Evolutionary conservation across 106 monocot genomes (phyloP).

Genomic region (Posidonia australis): DNA sequence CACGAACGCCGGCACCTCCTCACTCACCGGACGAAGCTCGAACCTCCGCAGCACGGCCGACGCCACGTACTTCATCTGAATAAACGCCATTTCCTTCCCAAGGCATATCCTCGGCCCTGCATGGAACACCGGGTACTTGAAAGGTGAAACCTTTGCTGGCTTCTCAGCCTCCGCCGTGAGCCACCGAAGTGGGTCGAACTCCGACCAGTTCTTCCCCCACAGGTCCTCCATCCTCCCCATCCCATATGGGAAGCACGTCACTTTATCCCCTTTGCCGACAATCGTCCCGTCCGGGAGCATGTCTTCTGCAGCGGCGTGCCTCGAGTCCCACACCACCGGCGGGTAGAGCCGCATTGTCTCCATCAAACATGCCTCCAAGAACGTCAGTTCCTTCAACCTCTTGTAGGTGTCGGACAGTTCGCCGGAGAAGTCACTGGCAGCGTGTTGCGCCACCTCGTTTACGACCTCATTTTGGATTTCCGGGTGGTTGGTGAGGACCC

Average conservation of each 20-base stretch:
- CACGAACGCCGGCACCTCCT: neutral
- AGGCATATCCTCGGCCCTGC: conserved; percentile 58
- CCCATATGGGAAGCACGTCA: conserved; percentile 56
- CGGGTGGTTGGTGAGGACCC: conserved; percentile 29
- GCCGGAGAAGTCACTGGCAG: neutral
- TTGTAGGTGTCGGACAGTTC: conserved; percentile 10
- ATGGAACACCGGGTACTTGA: conserved; percentile 55
- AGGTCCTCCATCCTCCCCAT: conserved; percentile 64
- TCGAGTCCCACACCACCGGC: conserved; percentile 62
- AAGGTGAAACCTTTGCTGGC: conserved; percentile 23
- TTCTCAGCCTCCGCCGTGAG: conserved; percentile 5
- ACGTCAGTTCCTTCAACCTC: conserved; percentile 33
- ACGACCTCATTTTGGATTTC: conserved; percentile 20
- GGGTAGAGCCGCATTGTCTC: conserved; percentile 79
- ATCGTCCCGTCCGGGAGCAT: conserved; percentile 39
- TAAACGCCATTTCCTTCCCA: conserved; percentile 66
- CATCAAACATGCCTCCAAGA: conserved; percentile 37
- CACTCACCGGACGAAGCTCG: conserved; percentile 4
- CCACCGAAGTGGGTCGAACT: conserved; percentile 43
- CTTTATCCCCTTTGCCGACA: conserved; percentile 37
- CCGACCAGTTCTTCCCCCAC: conserved; percentile 37
- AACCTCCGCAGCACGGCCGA: conserved; percentile 26
- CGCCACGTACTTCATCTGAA: conserved; percentile 64
- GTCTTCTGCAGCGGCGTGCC: conserved; percentile 36
- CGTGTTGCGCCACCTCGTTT: conserved; percentile 6